Evolutionary conservation across 179 eudicot genomes (phyloP).

Genomic region (Heliamphora pulchella): DNA sequence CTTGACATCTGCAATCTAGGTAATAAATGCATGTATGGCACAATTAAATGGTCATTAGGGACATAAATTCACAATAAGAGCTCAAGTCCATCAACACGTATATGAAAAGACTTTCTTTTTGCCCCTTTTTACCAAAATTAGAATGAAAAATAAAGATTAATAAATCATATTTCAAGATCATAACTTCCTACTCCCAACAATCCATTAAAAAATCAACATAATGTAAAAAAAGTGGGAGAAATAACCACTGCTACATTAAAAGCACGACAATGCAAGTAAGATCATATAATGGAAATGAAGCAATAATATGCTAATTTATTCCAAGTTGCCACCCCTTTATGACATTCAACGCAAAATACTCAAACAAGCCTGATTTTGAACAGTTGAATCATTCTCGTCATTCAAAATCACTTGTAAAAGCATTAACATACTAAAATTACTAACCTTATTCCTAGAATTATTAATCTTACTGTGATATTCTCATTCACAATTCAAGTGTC

Average conservation of each 20-base stretch:
- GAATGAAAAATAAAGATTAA: too few species aligned
- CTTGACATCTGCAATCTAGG: too few species aligned
- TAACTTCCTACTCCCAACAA: neutral
- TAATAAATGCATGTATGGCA: too few species aligned
- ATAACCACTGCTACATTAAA: slow-evolving; percentile 1
- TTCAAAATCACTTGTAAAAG: neutral
- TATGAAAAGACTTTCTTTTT: too few species aligned
- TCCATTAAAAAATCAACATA: slow-evolving; percentile 11
- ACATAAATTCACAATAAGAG: too few species aligned
- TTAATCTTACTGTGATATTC: too few species aligned
- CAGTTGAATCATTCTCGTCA: neutral
- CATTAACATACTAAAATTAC: neutral
- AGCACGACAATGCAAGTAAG: neutral
- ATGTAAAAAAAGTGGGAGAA: neutral
- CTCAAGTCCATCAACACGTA: too few species aligned
- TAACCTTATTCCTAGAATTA: too few species aligned
- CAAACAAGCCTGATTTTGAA: neutral
- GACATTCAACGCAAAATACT: neutral
- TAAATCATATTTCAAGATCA: too few species aligned
- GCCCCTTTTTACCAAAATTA: too few species aligned
- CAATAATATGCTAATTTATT: neutral
- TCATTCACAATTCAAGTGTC: neutral
- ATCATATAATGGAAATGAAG: neutral
- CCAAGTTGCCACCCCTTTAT: neutral
- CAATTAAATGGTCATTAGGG: too few species aligned